Percentiles rank a stretch among this genome's conserved stretches.
Conservation (phyloP, 257 asterid species). For the Mitragyna speciosa region DNA sequence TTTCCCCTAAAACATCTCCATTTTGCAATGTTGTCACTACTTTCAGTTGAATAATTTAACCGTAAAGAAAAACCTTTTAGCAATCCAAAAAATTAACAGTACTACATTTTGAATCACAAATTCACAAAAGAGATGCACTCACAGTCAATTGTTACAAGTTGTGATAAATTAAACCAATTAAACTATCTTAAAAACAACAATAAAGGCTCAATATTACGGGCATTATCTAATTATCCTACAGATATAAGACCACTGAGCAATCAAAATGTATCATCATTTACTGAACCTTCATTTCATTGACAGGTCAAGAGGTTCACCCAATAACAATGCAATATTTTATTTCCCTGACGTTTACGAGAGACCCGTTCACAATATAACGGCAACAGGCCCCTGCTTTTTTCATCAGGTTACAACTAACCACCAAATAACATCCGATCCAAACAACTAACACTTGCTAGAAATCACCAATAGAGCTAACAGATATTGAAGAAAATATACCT, state of each 20-base stretch:
- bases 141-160: neutral
- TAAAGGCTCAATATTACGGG: neutral
- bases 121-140: neutral
- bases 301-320: conserved; percentile 64
- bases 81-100: neutral
- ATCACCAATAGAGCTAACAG: too few species aligned
- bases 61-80: neutral
- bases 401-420: conserved; percentile 29
- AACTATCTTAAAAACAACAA: neutral
- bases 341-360: conserved; percentile 64
- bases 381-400: conserved; percentile 63
- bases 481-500: conserved; percentile 31
- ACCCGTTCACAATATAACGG: conserved; percentile 37
- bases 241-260: neutral
- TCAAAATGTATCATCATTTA: conserved; percentile 37
- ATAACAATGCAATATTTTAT: conserved; percentile 42
- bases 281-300: conserved; percentile 46
- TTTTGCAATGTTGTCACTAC: neutral
- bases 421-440: neutral
- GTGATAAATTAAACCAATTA: neutral
- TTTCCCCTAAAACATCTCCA: neutral
- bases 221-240: neutral
- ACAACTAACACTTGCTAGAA: neutral
- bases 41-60: neutral
- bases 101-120: neutral